Evolutionary conservation across 768 basidiomycete genomes (phyloP), one percentile per base, ranked within the genome.

Genomic region (Russula sp.): DNA sequence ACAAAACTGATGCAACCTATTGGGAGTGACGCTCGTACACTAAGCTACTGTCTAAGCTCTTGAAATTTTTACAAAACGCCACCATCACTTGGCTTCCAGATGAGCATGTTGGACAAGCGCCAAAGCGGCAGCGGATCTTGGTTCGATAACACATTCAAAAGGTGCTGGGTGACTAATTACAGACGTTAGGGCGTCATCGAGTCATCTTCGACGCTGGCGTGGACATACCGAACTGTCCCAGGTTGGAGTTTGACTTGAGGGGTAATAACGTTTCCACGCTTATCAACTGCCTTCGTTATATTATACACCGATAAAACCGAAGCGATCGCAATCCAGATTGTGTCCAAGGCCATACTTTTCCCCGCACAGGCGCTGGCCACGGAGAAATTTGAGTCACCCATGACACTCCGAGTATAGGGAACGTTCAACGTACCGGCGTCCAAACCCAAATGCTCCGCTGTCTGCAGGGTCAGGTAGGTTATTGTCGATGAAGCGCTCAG

Each of bases 311-410:
- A 57, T 30, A 68, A 59, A 24, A 68, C 40, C 2, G 67, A 68
- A 6, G 57, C 67, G 6, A 68, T 67, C 10, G 65, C 65, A 16
- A 68, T 68, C 67, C 67, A 68, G 26, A 68, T 63, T 14, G 67
- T 67, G 52, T 68, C 67, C 34, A 68, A 11, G 9, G 67, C 67
- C 65, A 68, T 62, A 14, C 30, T 49, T 36, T 63, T 66, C 14
- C 67, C 67, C 5, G 65, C 65, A 52, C 67, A 67, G 22, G 58
- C 40, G 13, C 67, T 68, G 26, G 20, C 7, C n/a, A 13, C 14
- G 24, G 26, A 18, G 16, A n/a, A 38, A 59, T 38, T 6, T 1
- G 3, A 13, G 44, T 2, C 22, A 50, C 5, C 4, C 28, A 18
- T 40, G 14, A 46, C 6, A 16, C 9, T n/a, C 3, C 22, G 10